Evolutionary conservation across 2,329 filamentous ascomycete genomes (phyloP).

Genomic region (Purpureocillium lavendulum): DNA sequence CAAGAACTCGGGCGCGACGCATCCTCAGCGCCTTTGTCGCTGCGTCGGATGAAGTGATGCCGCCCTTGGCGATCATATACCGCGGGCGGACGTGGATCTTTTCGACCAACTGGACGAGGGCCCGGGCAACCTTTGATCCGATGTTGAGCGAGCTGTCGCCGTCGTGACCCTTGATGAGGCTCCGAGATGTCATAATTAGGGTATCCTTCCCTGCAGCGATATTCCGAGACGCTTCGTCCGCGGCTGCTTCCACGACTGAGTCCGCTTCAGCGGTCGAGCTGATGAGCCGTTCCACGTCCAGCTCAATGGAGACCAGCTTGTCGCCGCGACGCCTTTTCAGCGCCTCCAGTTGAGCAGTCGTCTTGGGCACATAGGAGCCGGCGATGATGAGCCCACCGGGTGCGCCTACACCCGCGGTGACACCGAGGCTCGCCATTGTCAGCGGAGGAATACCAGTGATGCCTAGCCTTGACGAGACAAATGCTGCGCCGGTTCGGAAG

Average conservation of each 20-base stretch:
- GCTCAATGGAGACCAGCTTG: conserved; percentile 35
- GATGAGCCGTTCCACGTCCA: conserved; percentile 27
- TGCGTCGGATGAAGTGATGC: conserved; percentile 50
- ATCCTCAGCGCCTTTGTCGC: conserved; percentile 46
- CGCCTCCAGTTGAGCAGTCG: conserved; percentile 41
- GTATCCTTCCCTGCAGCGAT: conserved; percentile 39
- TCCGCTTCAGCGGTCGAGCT: conserved; percentile 20
- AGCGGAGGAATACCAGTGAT: conserved; percentile 41
- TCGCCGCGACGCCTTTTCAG: conserved; percentile 27
- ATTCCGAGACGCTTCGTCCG: conserved; percentile 10
- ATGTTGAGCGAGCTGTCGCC: conserved; percentile 40
- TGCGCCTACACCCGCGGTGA: conserved; percentile 6
- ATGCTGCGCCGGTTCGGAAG: conserved; percentile 29
- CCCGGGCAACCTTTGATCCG: conserved; percentile 40
- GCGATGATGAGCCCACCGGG: conserved; percentile 43
- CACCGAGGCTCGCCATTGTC: conserved; percentile 31
- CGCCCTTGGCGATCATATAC: conserved; percentile 51
- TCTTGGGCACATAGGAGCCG: conserved; percentile 50
- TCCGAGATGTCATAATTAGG: conserved; percentile 48
- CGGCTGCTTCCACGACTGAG: conserved; percentile 21
- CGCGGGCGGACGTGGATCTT: conserved; percentile 36
- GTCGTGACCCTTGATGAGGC: conserved; percentile 35
- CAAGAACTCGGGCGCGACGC: conserved; percentile 41
- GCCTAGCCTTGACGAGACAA: conserved; percentile 38
- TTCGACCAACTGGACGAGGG: conserved; percentile 39